Base-by-base conservation (phyloP, 257 asterid genomes). In the Craterostigma plantagineum region DNA sequence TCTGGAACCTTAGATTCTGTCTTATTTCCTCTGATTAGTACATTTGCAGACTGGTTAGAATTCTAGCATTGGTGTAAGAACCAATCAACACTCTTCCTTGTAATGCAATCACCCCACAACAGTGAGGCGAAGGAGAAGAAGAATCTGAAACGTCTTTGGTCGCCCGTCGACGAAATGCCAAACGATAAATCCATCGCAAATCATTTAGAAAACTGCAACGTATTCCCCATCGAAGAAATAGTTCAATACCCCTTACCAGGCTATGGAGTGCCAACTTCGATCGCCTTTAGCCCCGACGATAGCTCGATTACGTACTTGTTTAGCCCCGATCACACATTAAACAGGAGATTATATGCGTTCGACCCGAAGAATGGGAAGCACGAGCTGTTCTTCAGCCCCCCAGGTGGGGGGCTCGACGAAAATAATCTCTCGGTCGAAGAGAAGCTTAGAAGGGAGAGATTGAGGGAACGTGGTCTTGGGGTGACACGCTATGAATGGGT, bases 401-500 rank as follows among this genome's bases (percentile, higher is more conserved):
- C 76, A 2, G 90, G 79, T 67, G 97, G 97, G 11, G 97, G 97
- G 12, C 90, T 81, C 55, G 93, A 78, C 14, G 97, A 86, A 69
- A 70, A 68, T 54, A 86, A 73, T 60, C 49, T 86, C 37, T 81
- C 95, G 14, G 76, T 90, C 7, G 94, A 86, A 57, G 97, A 86
- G 66, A 86, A 71, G 64, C 57, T 81, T 63, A 72, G 95, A 46
- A 76, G 97, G 71, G 95, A 86, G 73, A 73, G 97, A 63, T 58
- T 71, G 36, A 64, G 97, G 65, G 97, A 86, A 56, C 94, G 90
- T 13, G 97, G 97, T 11, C 66, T 86, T 51, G 97, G 95, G 30
- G 92, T 86, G 52, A 86, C 97, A 16, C 80, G 82, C 37, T 81
- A 86, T 45, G 94, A 86, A 64, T 86, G 97, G 97, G 75, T 81